Evolutionary conservation across 2,329 filamentous ascomycete species (phyloP).

Genomic region (Cladosporium sp.): DNA sequence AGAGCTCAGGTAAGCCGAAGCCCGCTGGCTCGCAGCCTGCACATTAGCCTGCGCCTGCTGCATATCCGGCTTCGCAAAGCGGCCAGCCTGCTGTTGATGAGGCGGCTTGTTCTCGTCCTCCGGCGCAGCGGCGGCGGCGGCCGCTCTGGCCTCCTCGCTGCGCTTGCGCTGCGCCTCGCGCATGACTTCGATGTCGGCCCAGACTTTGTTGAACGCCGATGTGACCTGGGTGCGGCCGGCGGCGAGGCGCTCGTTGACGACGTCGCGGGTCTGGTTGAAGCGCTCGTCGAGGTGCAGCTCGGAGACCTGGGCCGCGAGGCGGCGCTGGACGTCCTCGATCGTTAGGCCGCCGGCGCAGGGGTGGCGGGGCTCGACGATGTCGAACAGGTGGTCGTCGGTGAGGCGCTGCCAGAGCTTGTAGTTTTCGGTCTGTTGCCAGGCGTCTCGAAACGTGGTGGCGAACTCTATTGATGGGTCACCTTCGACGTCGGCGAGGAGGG

Average conservation of each 20-base stretch:
- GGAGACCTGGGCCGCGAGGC: conserved; percentile 84
- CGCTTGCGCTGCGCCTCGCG: conserved; percentile 65
- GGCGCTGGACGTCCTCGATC: conserved; percentile 88
- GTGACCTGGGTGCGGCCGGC: conserved; percentile 84
- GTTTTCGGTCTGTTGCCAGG: conserved; percentile 83
- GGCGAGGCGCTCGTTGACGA: conserved; percentile 80
- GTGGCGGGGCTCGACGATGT: conserved; percentile 87
- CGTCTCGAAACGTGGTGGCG: conserved; percentile 74
- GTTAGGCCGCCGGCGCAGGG: conserved; percentile 88
- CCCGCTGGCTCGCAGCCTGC: conserved; percentile 47
- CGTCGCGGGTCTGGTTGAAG: conserved; percentile 75
- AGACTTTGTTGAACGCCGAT: conserved; percentile 78
- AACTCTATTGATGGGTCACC: conserved; percentile 84
- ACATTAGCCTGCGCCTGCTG: conserved; percentile 50
- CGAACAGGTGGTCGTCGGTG: conserved; percentile 79
- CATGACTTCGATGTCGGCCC: conserved; percentile 80
- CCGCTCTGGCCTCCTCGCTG: conserved; percentile 49
- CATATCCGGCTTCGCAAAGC: conserved; percentile 40
- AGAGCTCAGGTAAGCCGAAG: conserved; percentile 57
- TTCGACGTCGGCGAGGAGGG: conserved; percentile 57
- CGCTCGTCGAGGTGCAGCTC: conserved; percentile 91
- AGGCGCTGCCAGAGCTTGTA: conserved; percentile 76
- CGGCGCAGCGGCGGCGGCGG: conserved; percentile 20
- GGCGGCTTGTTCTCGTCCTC: conserved; percentile 13
- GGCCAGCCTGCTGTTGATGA: conserved; percentile 4